phyloP scores from a whole-genome alignment of 805 yeast species.

The Jamesozyma lodderae region DNA sequence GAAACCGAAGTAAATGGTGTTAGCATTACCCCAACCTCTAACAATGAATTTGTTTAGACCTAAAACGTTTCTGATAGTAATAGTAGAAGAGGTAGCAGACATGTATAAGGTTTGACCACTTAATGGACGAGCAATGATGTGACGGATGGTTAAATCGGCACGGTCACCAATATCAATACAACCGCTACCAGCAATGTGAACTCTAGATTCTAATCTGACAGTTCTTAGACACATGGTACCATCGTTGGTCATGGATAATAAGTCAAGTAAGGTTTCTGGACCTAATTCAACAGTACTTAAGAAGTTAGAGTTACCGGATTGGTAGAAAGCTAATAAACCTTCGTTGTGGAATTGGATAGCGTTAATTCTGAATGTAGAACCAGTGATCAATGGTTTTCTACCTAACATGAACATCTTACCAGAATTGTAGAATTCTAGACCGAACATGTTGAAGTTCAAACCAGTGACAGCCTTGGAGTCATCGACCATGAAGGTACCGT shows the following conservation, averaged over 20 bases:
- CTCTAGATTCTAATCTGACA: constrained; percentile 1
- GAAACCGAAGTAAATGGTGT: constrained; percentile 4
- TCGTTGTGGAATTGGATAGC: constrained; percentile 2
- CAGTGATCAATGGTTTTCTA: background rate
- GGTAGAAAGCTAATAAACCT: constrained; percentile 3
- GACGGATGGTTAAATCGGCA: constrained; percentile 2
- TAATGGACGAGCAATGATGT: constrained; percentile 1
- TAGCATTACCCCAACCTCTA: constrained; percentile 6
- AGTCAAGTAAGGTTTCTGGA: constrained; percentile 2
- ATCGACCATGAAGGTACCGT: background rate
- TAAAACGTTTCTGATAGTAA: constrained; percentile 1
- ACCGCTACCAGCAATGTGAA: constrained; percentile 8
- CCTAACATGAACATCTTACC: background rate
- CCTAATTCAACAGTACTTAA: constrained; percentile 3
- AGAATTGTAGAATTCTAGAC: background rate
- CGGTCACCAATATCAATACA: constrained; percentile 9
- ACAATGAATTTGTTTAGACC: constrained; percentile 4
- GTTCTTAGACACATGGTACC: constrained; percentile 10
- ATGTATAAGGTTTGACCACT: constrained; percentile 8
- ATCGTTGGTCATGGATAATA: constrained; percentile 4
- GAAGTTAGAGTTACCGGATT: background rate
- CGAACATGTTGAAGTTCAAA: background rate
- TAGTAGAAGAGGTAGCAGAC: constrained; percentile 4
- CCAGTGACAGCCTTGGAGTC: background rate
- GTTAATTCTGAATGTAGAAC: constrained; percentile 1